Percentiles rank a stretch among this genome's conserved stretches.
Evolutionary conservation across 176 grass and related monocot species (phyloP).

Genomic region (Typha latifolia): DNA sequence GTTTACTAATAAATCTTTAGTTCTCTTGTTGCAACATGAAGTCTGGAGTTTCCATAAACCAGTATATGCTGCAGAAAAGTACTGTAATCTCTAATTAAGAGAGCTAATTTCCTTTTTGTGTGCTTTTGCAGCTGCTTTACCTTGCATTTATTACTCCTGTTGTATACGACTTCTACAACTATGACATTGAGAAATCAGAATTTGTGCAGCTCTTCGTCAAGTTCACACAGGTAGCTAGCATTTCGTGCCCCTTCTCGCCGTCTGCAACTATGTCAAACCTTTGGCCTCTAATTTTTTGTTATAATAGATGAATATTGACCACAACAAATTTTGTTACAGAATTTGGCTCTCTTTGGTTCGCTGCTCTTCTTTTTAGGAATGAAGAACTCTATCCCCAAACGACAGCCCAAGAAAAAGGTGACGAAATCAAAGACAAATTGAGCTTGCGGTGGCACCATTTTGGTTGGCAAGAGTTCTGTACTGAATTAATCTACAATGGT

Average conservation of each 20-base stretch:
- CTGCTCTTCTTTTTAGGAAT: slow-evolving; percentile 67
- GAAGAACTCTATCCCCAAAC: slow-evolving; percentile 57
- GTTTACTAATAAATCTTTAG: too few species aligned
- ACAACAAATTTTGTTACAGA: slow-evolving; percentile 20
- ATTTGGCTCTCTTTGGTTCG: slow-evolving; percentile 44
- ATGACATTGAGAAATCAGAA: slow-evolving; percentile 57
- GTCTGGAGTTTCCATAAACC: too few species aligned
- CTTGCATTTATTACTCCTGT: slow-evolving; percentile 51
- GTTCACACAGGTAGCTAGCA: slow-evolving; percentile 40
- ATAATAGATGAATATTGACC: background rate
- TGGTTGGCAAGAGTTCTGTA: too few species aligned
- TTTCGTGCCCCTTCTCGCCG: background rate
- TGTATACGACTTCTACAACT: slow-evolving; percentile 76
- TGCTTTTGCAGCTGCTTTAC: slow-evolving; percentile 34
- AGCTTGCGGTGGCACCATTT: background rate
- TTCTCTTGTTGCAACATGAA: too few species aligned
- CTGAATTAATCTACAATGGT: too few species aligned
- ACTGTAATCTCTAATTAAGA: background rate
- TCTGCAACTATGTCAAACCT: background rate
- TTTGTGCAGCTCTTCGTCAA: slow-evolving; percentile 65
- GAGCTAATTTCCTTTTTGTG: background rate
- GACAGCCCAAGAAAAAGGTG: slow-evolving; percentile 45
- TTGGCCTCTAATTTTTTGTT: background rate
- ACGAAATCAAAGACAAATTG: slow-evolving; percentile 52
- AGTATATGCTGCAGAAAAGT: background rate